Evolutionary conservation across 495 filamentous ascomycete genomes (phyloP), one percentile per base, ranked within the genome.

Genomic region (Neurospora sp.): DNA sequence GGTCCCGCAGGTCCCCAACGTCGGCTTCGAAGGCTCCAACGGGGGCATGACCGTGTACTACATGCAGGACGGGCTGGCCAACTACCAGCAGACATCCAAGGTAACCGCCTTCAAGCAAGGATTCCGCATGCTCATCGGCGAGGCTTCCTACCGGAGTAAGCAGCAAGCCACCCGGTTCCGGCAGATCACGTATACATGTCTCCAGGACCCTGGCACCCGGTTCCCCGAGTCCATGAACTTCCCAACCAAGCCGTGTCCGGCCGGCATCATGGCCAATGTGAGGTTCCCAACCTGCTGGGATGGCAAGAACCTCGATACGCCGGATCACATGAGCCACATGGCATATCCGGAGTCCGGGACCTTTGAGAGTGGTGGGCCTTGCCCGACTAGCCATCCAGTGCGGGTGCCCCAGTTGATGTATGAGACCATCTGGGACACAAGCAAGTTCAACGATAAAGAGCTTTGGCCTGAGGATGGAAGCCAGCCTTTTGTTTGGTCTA

Each of bases 71-170:
- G 79, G 80, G 11, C 74, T 82, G 10, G 81, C 79, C 73, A 79
- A 83, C 69, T 84, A 81, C 73, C 76, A 76, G 48, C 81, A 82
- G 61, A 80, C 75, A 7, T 77, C 79, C 12, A 80, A 76, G 27
- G 80, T 85, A n/a, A 85, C 84, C 1, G 83, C 84, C 37, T 86
- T 86, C 76, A 79, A 80, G 74, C 77, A 79, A 39, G 84, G 84
- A 8, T 83, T 83, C 77, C 81, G 81, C 44, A 82, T 82, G 80
- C 80, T 83, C 31, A 76, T 81, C 35, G 81, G 81, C 71, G 79
- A 82, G 70, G 71, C 81, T 12, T 74, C 75, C 6, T 80, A 73
- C 75, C 78, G 76, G 39, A 75, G 76, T 74, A 80, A 81, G 70
- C 74, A 77, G 39, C 72, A 81, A 31, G 76, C 82, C 3, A 70